Evolutionary conservation across 108 stramenopile species (phyloP), one percentile per base, ranked within the genome.

Genomic region (Cyclotella baltica): DNA sequence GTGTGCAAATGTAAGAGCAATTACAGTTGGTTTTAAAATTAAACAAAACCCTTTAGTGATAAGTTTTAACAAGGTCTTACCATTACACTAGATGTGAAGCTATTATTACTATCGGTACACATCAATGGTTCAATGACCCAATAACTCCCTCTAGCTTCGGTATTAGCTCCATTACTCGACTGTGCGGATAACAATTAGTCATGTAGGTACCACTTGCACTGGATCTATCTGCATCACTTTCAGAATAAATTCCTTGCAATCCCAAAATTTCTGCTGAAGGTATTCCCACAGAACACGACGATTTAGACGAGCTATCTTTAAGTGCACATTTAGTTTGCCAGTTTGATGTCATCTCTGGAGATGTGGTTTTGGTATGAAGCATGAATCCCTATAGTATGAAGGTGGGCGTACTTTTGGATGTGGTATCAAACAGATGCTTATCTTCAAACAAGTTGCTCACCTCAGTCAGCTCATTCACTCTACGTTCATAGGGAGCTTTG

Each of bases 341-440:
- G 2, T 65, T 51, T 0, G 38, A 36, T 30, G 81, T 82, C 56
- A 47, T 65, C 25, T 82, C 73, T 1, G 81, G 72, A 22, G 29
- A 52, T 34, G 81, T 82, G 40, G 65, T 77, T 63, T 82, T 82
- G 19, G 70, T 57, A 61, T 82, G 81, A 36, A 82, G 70, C 43
- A 82, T 48, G 50, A 64, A 82, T 1, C 71, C 74, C 74, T 75
- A 23, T n/a, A 27, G 2, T 35, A 29, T 31, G 35, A 27, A 40
- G 40, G 4, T 34, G 33, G 36, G 11, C 29, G 8, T 29, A 13
- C 47, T n/a, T 6, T 48, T 6, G 47, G n/a, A 1, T 16, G 18
- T 6, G n/a, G 31, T 37, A 10, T 36, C 38, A 29, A 28, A 18
- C 50, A 19, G 47, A 30, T 28, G 50, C n/a, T n/a, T n/a, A 67